A percentile compares a stretch with the other conserved stretches of the same genome.
These are phyloP conservation scores for Diaporthe sp. DNA, from an alignment of 2,329 filamentous ascomycete species.

Conservation along the genomic window DNA sequence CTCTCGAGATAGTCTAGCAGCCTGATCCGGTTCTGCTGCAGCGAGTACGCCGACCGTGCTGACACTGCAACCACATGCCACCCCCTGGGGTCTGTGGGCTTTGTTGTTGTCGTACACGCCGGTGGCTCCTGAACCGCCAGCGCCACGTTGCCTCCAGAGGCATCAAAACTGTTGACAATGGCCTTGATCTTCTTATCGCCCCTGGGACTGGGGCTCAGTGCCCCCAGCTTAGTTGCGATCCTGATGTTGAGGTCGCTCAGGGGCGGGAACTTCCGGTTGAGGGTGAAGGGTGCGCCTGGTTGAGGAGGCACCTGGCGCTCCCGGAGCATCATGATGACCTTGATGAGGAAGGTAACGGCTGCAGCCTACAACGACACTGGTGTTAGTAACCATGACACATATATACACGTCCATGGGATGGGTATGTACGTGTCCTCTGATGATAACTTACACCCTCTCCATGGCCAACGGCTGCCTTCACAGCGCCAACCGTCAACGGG, in stretches of 20 bases:
- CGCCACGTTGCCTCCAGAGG: not conserved
- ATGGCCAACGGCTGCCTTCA: conserved; percentile 18
- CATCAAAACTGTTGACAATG: conserved; percentile 18
- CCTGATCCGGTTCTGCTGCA: not conserved
- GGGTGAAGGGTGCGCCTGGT: not conserved
- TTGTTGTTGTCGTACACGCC: not conserved
- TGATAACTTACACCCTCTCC: conserved; percentile 17
- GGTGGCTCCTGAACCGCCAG: not conserved
- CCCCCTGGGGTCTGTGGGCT: not conserved
- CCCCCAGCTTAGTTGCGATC: not conserved
- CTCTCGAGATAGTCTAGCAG: conserved; percentile 2
- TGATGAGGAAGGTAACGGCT: not conserved
- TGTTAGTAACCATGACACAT: not conserved
- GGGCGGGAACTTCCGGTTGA: conserved; percentile 21
- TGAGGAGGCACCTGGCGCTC: conserved; percentile 17
- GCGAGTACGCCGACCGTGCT: not conserved
- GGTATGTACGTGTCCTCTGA: not conserved
- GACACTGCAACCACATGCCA: not conserved
- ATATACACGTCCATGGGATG: not conserved
- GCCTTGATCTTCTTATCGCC: not conserved
- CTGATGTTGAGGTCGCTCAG: not conserved
- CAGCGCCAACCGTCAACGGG: conserved; percentile 13
- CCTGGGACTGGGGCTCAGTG: not conserved
- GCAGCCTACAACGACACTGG: not conserved
- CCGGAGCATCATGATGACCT: conserved; percentile 14